phyloP scores from a whole-genome alignment of 2,329 filamentous ascomycete species.

The Corinectria fuckeliana region DNA sequence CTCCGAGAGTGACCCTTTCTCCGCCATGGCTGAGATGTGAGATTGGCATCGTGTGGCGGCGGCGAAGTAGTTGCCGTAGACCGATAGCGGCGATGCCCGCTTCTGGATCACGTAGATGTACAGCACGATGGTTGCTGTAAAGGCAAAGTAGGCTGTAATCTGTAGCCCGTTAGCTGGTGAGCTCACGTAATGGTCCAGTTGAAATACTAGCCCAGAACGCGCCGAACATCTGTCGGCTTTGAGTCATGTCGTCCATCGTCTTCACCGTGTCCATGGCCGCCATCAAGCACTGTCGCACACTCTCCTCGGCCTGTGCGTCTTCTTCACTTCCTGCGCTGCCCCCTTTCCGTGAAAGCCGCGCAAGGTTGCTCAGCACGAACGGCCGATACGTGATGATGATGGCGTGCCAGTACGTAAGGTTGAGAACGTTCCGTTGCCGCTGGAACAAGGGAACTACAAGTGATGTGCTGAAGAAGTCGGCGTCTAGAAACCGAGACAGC shows the following conservation, averaged over 20 bases:
- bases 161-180: background rate
- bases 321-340: conserved; percentile 10
- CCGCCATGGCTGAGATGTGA: conserved; percentile 32
- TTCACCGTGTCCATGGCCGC: conserved; percentile 32
- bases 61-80: conserved; percentile 27
- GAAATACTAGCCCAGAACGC: conserved; percentile 31
- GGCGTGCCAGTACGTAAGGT: conserved; percentile 51
- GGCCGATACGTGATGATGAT: conserved; percentile 49
- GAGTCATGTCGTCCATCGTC: conserved; percentile 31
- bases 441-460: conserved; percentile 49
- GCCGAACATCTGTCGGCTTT: conserved; percentile 32
- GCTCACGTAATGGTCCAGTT: background rate
- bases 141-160: conserved; percentile 37
- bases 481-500: conserved; percentile 46
- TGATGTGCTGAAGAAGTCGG: conserved; percentile 44
- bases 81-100: conserved; percentile 28
- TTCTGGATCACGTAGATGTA: conserved; percentile 38
- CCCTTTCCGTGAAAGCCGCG: conserved; percentile 19
- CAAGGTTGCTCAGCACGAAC: conserved; percentile 46
- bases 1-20: conserved; percentile 32
- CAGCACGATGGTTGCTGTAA: conserved; percentile 34
- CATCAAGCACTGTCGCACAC: conserved; percentile 28
- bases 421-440: conserved; percentile 50
- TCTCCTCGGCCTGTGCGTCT: conserved; percentile 21
- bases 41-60: conserved; percentile 31